A percentile compares a stretch with the other conserved stretches of the same genome.
Evolutionary conservation across 176 grass and related monocot genomes (phyloP).

Genomic region (Hordeum marinum): DNA sequence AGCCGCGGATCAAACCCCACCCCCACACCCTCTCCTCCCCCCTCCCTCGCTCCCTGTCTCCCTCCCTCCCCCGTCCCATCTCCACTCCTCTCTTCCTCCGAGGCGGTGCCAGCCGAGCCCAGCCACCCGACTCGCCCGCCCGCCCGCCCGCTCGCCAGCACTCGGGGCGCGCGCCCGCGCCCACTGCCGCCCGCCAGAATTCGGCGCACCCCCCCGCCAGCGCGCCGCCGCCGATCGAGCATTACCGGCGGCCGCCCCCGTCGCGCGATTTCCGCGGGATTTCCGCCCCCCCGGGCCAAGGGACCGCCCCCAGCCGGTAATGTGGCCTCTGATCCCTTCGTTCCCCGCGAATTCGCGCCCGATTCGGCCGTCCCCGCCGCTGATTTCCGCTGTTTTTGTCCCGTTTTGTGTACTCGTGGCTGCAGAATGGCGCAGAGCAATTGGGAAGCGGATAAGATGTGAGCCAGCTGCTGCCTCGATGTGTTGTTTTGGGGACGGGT

Average conservation of each 20-base stretch:
- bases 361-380: neutral
- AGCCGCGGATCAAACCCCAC: slow-evolving; percentile 25
- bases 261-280: neutral
- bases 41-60: neutral
- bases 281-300: neutral
- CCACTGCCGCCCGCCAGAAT: neutral
- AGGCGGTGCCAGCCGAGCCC: slow-evolving; percentile 28
- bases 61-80: slow-evolving; percentile 8
- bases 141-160: neutral
- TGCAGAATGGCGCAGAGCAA: slow-evolving; percentile 92
- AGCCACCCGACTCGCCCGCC: neutral
- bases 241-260: slow-evolving; percentile 9
- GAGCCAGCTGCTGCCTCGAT: neutral
- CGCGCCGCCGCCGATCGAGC: slow-evolving; percentile 15
- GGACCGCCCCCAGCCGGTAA: slow-evolving; percentile 43
- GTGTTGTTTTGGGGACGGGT: neutral
- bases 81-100: neutral
- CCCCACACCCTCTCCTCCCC: neutral
- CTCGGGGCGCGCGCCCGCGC: neutral
- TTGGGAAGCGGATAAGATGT: slow-evolving; percentile 99
- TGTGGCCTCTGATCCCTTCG: slow-evolving; percentile 54
- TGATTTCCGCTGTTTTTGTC: slow-evolving; percentile 20
- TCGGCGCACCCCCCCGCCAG: neutral
- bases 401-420: neutral
- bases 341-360: neutral